phyloP scores from a whole-genome alignment of 257 asterid genomes.

The Nicotiana tomentosiformis region DNA sequence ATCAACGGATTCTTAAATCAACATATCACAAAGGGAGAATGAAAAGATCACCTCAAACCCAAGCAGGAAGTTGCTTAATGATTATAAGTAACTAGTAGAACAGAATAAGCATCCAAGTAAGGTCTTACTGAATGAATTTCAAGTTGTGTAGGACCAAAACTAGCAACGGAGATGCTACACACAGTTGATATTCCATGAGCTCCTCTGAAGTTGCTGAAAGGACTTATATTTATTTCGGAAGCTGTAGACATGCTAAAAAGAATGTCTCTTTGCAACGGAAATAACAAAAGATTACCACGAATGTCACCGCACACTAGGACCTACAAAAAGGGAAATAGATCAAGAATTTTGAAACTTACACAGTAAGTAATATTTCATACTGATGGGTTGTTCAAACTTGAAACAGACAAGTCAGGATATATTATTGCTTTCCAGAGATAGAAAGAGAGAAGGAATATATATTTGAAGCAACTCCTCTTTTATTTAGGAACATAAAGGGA shows the following conservation, averaged over 20 bases:
- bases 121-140: constrained; percentile 75
- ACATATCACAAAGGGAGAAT: constrained; percentile 13
- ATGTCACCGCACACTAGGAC: constrained; percentile 88
- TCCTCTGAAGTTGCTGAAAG: constrained; percentile 66
- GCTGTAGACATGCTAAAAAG: constrained; percentile 32
- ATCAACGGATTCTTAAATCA: constrained; percentile 14
- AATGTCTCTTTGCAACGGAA: constrained; percentile 47
- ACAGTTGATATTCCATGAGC: constrained; percentile 98
- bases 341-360: not conserved
- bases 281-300: constrained; percentile 82
- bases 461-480: not conserved
- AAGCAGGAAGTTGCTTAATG: not conserved
- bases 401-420: not conserved
- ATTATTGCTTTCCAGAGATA: not conserved
- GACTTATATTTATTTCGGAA: constrained; percentile 45
- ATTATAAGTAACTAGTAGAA: not conserved
- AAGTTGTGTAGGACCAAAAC: constrained; percentile 51
- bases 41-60: constrained; percentile 7
- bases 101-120: constrained; percentile 9
- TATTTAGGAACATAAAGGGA: not conserved
- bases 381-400: not conserved
- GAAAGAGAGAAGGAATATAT: not conserved
- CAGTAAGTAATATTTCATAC: not conserved
- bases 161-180: constrained; percentile 56
- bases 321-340: constrained; percentile 41